Percentiles rank a stretch among this genome's conserved stretches.
phyloP scores from a whole-genome alignment of 164 flowering plant species.

The Taxillus chinensis region DNA sequence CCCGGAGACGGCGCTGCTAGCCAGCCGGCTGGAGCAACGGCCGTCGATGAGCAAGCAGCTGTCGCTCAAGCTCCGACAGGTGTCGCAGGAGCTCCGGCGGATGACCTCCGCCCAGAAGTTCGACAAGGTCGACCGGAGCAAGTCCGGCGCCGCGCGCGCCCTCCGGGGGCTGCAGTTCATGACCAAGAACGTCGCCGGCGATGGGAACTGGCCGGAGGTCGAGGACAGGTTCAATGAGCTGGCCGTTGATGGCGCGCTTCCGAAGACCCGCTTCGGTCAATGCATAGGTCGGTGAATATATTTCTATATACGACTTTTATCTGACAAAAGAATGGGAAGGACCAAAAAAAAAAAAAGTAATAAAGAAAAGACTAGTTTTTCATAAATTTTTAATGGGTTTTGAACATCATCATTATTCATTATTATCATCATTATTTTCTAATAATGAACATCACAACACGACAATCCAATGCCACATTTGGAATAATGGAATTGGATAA shows the following conservation, averaged over 20 bases:
- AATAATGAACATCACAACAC: no score
- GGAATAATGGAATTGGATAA: no score
- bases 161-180: slow-evolving; percentile 82
- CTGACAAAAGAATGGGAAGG: no score
- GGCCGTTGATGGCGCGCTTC: slow-evolving; percentile 15
- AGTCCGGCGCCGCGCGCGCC: slow-evolving; percentile 81
- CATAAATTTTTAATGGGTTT: no score
- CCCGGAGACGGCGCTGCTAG: slow-evolving; percentile 32
- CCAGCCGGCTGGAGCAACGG: slow-evolving; percentile 30
- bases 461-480: no score
- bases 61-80: slow-evolving; percentile 31
- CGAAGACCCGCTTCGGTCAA: slow-evolving; percentile 34
- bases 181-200: slow-evolving; percentile 44
- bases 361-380: no score
- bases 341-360: no score
- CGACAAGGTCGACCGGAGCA: slow-evolving; percentile 35
- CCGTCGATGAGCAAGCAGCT: slow-evolving; percentile 21
- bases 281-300: slow-evolving; percentile 38
- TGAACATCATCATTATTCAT: no score
- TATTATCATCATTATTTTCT: no score
- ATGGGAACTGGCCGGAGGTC: slow-evolving; percentile 43
- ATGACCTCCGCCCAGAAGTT: neutral
- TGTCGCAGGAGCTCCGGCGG: slow-evolving; percentile 44
- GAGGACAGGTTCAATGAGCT: slow-evolving; percentile 37
- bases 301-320: no score